Evolutionary conservation across 2,329 filamentous ascomycete species (phyloP).

Genomic region (Pseudogymnoascus sp.): DNA sequence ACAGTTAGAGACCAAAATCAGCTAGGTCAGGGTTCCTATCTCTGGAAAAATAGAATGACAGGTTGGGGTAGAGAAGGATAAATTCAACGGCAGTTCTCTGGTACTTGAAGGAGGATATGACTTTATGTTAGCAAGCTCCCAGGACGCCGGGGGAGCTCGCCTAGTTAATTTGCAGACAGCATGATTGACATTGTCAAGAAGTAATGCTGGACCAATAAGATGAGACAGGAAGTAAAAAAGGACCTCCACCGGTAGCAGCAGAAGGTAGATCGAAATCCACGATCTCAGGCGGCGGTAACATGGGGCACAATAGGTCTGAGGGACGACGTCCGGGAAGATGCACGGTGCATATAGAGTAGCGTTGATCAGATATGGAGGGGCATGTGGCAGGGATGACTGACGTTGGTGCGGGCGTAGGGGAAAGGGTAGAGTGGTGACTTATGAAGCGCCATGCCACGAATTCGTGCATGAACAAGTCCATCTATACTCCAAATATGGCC

Average conservation of each 20-base stretch:
- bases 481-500: background rate
- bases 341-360: constrained; percentile 27
- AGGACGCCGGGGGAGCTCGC: constrained; percentile 7
- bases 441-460: constrained; percentile 24
- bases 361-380: constrained; percentile 23
- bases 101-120: constrained; percentile 6
- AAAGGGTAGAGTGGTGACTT: constrained; percentile 18
- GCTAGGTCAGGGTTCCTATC: background rate
- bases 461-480: constrained; percentile 31
- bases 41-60: constrained; percentile 6
- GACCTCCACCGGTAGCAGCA: background rate
- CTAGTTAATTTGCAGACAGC: background rate
- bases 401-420: constrained; percentile 23
- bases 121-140: constrained; percentile 6
- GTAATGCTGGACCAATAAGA: constrained; percentile 10
- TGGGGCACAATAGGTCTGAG: constrained; percentile 20
- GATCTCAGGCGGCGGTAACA: constrained; percentile 19
- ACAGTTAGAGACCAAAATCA: background rate
- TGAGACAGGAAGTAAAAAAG: constrained; percentile 3
- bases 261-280: constrained; percentile 1
- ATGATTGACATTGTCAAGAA: constrained; percentile 12
- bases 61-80: constrained; percentile 5
- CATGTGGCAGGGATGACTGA: constrained; percentile 20
- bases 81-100: constrained; percentile 5
- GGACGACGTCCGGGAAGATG: constrained; percentile 28